Conservation (phyloP, 805 yeast species). For the Starmerella stellata region DNA sequence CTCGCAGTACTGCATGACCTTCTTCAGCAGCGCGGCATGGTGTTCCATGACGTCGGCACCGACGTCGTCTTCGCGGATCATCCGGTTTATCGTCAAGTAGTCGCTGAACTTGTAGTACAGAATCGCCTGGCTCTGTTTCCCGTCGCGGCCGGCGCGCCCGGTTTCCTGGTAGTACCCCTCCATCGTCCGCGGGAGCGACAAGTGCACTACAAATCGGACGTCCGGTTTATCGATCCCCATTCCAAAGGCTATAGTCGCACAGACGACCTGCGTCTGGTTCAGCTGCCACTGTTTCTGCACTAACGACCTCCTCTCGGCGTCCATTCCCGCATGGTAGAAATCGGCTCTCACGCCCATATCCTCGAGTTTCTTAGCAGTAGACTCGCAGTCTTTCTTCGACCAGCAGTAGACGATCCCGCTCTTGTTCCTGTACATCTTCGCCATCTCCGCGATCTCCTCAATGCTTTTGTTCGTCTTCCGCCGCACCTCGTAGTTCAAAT, state of each 20-base stretch:
- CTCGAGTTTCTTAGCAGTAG: constrained; percentile 43
- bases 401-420: constrained; percentile 91
- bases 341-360: constrained; percentile 43
- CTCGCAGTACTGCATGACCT: constrained; percentile 82
- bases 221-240: constrained; percentile 98
- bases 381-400: constrained; percentile 76
- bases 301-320: constrained; percentile 45
- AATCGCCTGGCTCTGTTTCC: constrained; percentile 60
- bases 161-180: constrained; percentile 98
- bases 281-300: constrained; percentile 77
- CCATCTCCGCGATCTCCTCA: constrained; percentile 11
- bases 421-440: constrained; percentile 31
- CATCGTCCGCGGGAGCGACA: constrained; percentile 69
- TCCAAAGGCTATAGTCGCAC: constrained; percentile 97
- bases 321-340: constrained; percentile 91
- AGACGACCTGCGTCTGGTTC: constrained; percentile 53
- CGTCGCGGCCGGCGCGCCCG: constrained; percentile 97
- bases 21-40: constrained; percentile 57
- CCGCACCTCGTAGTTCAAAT: constrained; percentile 59
- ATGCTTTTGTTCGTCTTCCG: constrained; percentile 28
- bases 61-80: constrained; percentile 65
- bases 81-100: constrained; percentile 52
- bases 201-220: constrained; percentile 79
- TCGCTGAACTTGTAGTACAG: constrained; percentile 68
- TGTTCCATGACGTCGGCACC: constrained; percentile 49